Evolutionary conservation across 169 alveolate genomes (phyloP).

Genomic region (Perkinsus olseni): DNA sequence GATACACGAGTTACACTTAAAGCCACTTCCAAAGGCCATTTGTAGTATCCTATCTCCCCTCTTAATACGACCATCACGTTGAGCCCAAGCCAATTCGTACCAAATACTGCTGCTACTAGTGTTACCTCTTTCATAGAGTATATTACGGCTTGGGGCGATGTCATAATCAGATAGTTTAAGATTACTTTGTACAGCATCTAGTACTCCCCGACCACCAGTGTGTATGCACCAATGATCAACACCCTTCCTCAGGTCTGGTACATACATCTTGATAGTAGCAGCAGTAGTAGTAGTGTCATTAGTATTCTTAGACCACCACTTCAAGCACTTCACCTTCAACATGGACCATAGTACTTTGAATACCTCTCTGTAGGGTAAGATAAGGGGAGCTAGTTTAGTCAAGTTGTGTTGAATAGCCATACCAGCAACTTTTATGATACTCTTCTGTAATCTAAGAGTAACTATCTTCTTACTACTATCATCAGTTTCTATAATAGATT

Average conservation of each 20-base stretch:
- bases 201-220: not conserved
- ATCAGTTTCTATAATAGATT: not conserved
- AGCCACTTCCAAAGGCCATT: constrained; percentile 13
- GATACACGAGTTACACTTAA: constrained; percentile 4
- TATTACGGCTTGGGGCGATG: not conserved
- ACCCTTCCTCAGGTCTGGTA: constrained; percentile 6
- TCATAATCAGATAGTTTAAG: not conserved
- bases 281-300: too few species aligned
- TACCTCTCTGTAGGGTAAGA: not conserved
- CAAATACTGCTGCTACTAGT: constrained; percentile 1
- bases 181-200: not conserved
- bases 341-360: not conserved
- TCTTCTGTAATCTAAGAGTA: not conserved
- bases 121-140: not conserved
- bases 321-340: not conserved
- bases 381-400: not conserved
- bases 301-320: not conserved
- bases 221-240: constrained; percentile 14
- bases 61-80: not conserved
- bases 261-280: not conserved
- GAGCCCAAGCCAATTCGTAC: constrained; percentile 1
- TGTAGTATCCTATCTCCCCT: not conserved
- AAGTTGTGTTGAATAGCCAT: not conserved
- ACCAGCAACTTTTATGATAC: constrained; percentile 4
- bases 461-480: not conserved